A percentile compares a stretch with the other conserved stretches of the same genome.
These are phyloP conservation scores for Fomitopsis palustris DNA, from an alignment of 1,284 basidiomycete genomes.

Conservation along the genomic window DNA sequence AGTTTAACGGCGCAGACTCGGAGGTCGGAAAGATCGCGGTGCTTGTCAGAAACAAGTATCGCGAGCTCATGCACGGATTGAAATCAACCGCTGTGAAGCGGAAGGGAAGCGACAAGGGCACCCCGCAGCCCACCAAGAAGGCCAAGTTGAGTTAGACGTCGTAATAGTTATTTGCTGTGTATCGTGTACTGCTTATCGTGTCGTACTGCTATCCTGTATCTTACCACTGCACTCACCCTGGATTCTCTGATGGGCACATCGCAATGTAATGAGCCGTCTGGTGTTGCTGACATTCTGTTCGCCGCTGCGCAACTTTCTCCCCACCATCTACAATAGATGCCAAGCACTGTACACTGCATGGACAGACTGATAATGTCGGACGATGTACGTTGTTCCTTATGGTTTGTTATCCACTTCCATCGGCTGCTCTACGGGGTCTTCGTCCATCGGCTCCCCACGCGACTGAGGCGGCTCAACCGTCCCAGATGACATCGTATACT, in stretches of 20 bases:
- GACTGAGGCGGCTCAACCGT: conserved; percentile 19
- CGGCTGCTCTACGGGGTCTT: conserved; percentile 9
- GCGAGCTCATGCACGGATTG: conserved; percentile 47
- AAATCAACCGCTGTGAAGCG: conserved; percentile 55
- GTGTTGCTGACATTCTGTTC: background rate
- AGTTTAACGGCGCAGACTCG: conserved; percentile 80
- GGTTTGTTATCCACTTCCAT: conserved; percentile 15
- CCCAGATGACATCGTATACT: conserved; percentile 20
- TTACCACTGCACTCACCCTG: background rate
- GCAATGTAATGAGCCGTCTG: background rate
- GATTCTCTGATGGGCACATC: background rate
- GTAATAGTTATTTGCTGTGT: conserved; percentile 1
- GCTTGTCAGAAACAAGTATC: conserved; percentile 45
- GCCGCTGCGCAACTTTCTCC: no score
- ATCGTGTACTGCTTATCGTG: conserved; percentile 12
- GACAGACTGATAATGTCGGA: no score
- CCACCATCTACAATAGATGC: no score
- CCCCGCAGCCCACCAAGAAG: conserved; percentile 69
- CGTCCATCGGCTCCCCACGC: conserved; percentile 19
- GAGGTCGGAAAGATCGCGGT: conserved; percentile 67
- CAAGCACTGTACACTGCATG: no score
- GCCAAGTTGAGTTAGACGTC: conserved; percentile 39
- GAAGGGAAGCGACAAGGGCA: conserved; percentile 61
- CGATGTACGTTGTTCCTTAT: background rate
- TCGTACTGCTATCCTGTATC: conserved; percentile 10